Base-by-base conservation (phyloP, 768 basidiomycete genomes). In the Clathrus columnatus region DNA sequence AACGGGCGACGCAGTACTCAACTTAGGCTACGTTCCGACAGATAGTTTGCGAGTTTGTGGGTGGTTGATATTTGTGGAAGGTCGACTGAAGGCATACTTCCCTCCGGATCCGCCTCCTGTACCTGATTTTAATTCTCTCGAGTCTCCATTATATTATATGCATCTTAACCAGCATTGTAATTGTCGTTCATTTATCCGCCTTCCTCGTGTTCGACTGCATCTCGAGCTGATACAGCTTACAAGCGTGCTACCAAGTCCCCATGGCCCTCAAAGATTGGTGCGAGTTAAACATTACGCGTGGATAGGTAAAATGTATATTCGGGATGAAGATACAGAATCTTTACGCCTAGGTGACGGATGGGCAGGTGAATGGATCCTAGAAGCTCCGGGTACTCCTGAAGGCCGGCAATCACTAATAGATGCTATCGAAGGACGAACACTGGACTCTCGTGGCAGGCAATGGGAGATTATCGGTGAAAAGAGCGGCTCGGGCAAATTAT, bases 361-460 rank as follows among this genome's bases (percentile, higher is more conserved):
- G 83, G 71, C 75, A 28, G 84, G 84, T 7, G 84, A 89, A 59
- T 89, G 88, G 87, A 70, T 87, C 14, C 71, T 90, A n/a, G 85
- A 90, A 67, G 82, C 80, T 1, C 85, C 87, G 52, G 88, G 87
- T 0, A 90, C 87, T 17, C 72, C 68, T 26, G 65, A 66, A 50
- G 65, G 65, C 7, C 48, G 49, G 16, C 27, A 26, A 1, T 46
- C 32, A 14, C 30, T 63, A n/a, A 53, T 59, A 43, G 49, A 57
- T n/a, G 45, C 53, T 7, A 18, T 59, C 7, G 46, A 55, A 42
- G 57, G 57, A 45, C 45, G 48, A 24, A 50, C 8, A 26, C 48
- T 20, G 17, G 36, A 32, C 7, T 11, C 43, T 2, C 53, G 26
- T 41, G 59, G 51, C 36, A 45, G 58, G 27, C 55, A 57, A 24